These are phyloP conservation scores for Lepidopterella palustris DNA, from an alignment of 495 filamentous ascomycete species.

Conservation along the genomic window DNA sequence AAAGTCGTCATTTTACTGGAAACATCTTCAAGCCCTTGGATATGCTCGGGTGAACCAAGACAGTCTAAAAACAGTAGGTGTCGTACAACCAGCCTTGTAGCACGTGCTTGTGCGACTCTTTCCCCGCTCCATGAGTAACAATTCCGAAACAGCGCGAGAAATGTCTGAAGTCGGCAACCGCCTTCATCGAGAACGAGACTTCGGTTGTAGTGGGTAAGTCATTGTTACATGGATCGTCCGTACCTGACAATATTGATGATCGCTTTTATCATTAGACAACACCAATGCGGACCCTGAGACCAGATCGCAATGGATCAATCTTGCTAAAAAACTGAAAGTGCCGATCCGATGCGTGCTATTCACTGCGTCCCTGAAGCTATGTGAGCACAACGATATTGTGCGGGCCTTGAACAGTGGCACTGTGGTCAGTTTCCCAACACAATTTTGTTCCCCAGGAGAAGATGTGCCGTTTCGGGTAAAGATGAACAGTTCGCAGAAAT, in stretches of 20 bases:
- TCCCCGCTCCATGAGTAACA: slow-evolving; percentile 27
- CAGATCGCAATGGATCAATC: slow-evolving; percentile 63
- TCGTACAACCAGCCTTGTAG: slow-evolving; percentile 20
- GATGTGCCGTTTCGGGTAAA: not conserved
- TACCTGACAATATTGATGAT: slow-evolving; percentile 2
- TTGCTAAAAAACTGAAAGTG: slow-evolving; percentile 62
- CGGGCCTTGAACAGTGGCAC: slow-evolving; percentile 60
- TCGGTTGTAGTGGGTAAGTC: slow-evolving; percentile 66
- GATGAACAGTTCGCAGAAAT: not conserved
- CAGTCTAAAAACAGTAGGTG: slow-evolving; percentile 64
- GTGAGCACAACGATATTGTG: slow-evolving; percentile 85
- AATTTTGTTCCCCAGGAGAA: not conserved
- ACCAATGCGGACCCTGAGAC: slow-evolving; percentile 80
- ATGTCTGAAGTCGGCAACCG: slow-evolving; percentile 70
- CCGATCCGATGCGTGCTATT: slow-evolving; percentile 86
- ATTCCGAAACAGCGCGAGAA: slow-evolving; percentile 56
- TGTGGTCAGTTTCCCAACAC: slow-evolving; percentile 37
- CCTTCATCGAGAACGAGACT: slow-evolving; percentile 54
- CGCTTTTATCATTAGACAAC: slow-evolving; percentile 57
- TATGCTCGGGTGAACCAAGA: slow-evolving; percentile 91
- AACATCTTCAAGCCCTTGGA: slow-evolving; percentile 65
- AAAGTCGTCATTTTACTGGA: slow-evolving; percentile 87
- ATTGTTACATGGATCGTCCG: not conserved
- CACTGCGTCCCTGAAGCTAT: slow-evolving; percentile 61
- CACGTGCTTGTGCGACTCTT: slow-evolving; percentile 10